Base-by-base conservation (phyloP, 768 basidiomycete species). In the Sarcodon aspratus region DNA sequence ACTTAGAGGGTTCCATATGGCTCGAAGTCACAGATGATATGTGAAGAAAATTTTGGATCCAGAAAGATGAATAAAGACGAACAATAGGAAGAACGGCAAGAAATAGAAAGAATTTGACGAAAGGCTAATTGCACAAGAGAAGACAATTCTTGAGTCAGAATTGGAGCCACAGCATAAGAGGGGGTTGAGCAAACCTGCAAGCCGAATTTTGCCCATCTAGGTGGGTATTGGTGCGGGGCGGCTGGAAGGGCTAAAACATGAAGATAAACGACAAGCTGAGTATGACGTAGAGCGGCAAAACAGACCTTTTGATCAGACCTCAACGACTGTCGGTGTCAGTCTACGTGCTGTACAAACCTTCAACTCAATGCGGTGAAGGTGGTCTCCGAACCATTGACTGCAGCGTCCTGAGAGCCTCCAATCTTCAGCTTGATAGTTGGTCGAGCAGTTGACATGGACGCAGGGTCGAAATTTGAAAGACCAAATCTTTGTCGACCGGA, bases 201-300 rank as follows among this genome's bases (percentile, higher is more conserved):
- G 76, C 75, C 74, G 75, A 76, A 74, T 80, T 79, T 77, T 74
- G 79, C 77, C 79, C 73, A 78, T 82, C 79, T 80, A 79, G 72
- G 76, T 61, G 74, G 78, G 69, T 86, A 84, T 72, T 87, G 80
- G 62, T 89, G 88, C 85, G 88, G 77, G 72, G 70, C 66, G 74
- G 76, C 73, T 70, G 65, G 61, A 67, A 61, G 65, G 69, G 70
- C 74, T 69, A 50, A 32, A 15, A 48, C 44, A 36, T 44, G 33
- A 33, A n/a, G n/a, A 17, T 33, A 42, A 45, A 12, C 33, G 45
- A 33, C 9, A 45, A 33, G 45, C 33, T 27, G 21, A 47, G 48
- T 47, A 43, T 18, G 44, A 35, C 36, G 45, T 45, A 50, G 48
- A 34, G 21, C 48, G 17, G 36, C 27, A 42, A 18, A 50, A 55